phyloP scores from a whole-genome alignment of 768 basidiomycete species.

The Lactarius quietus region DNA sequence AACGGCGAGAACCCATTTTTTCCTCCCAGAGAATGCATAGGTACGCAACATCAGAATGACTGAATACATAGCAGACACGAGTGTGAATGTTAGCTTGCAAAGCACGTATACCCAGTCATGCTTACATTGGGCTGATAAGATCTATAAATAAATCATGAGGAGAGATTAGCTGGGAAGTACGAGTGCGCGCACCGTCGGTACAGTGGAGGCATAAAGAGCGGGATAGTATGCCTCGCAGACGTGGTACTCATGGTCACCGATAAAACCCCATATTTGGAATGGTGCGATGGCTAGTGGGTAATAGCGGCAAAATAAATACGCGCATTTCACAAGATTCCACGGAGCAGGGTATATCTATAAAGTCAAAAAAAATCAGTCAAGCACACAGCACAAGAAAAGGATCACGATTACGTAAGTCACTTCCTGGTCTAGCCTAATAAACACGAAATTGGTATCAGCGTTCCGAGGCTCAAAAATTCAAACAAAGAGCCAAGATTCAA shows the following conservation, averaged over 20 bases:
- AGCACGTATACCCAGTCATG: background rate
- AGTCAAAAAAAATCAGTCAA: background rate
- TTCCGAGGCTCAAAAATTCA: too few species aligned
- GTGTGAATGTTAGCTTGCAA: background rate
- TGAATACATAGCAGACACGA: background rate
- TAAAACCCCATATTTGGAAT: constrained; percentile 12
- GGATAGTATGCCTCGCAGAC: constrained; percentile 6
- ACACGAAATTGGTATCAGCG: too few species aligned
- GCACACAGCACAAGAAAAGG: too few species aligned
- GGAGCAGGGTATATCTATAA: constrained; percentile 16
- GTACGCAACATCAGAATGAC: constrained; percentile 24
- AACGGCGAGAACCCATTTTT: background rate
- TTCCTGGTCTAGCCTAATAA: too few species aligned
- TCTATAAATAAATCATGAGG: background rate
- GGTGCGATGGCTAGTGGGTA: constrained; percentile 15
- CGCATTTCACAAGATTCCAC: constrained; percentile 16
- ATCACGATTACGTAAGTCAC: too few species aligned
- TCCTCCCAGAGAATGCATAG: constrained; percentile 21
- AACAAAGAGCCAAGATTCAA: too few species aligned
- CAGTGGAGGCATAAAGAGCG: constrained; percentile 9
- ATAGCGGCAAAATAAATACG: constrained; percentile 25
- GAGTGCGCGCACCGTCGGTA: constrained; percentile 14
- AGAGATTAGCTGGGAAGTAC: background rate
- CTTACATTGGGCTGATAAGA: constrained; percentile 17
- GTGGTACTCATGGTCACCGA: background rate